Evolutionary conservation across 2,329 filamentous ascomycete genomes (phyloP).

Genomic region (Xylariaceae sp.): DNA sequence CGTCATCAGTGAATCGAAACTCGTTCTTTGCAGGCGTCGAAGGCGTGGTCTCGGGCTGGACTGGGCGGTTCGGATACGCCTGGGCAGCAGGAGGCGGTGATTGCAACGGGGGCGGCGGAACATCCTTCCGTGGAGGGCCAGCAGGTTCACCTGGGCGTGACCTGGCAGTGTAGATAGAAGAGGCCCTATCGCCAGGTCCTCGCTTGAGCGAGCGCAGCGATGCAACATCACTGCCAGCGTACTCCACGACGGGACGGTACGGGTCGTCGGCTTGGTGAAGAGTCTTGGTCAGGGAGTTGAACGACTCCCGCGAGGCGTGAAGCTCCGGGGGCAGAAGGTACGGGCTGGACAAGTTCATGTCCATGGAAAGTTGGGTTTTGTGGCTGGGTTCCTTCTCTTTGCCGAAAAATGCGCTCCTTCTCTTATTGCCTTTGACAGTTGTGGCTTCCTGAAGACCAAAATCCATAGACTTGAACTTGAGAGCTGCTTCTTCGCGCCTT

Average conservation of each 20-base stretch:
- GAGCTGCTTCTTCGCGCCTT: constrained; percentile 70
- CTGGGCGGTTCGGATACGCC: constrained; percentile 12
- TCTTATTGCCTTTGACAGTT: constrained; percentile 36
- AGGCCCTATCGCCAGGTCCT: constrained; percentile 30
- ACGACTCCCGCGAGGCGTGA: constrained; percentile 75
- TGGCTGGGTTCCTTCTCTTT: constrained; percentile 48
- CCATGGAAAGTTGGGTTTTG: constrained; percentile 59
- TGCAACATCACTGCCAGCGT: constrained; percentile 51
- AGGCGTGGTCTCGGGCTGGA: constrained; percentile 10
- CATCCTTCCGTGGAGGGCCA: constrained; percentile 38
- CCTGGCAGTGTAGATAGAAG: constrained; percentile 41
- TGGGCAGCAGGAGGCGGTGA: constrained; percentile 24
- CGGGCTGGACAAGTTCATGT: constrained; percentile 72
- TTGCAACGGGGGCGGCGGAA: constrained; percentile 35
- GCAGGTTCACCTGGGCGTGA: constrained; percentile 31
- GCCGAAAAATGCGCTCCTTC: constrained; percentile 44
- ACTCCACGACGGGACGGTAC: constrained; percentile 61
- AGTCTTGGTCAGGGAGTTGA: constrained; percentile 77
- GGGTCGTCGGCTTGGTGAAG: constrained; percentile 75
- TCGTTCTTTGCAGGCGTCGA: constrained; percentile 25
- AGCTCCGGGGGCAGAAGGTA: constrained; percentile 87
- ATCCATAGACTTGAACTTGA: constrained; percentile 86
- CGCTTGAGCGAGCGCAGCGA: constrained; percentile 50
- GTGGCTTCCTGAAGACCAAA: constrained; percentile 69
- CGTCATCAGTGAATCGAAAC: constrained; percentile 34